These are phyloP conservation scores for Mucor mucedo DNA, from an alignment of 371 early-diverging fungal genomes.

Conservation along the genomic window DNA sequence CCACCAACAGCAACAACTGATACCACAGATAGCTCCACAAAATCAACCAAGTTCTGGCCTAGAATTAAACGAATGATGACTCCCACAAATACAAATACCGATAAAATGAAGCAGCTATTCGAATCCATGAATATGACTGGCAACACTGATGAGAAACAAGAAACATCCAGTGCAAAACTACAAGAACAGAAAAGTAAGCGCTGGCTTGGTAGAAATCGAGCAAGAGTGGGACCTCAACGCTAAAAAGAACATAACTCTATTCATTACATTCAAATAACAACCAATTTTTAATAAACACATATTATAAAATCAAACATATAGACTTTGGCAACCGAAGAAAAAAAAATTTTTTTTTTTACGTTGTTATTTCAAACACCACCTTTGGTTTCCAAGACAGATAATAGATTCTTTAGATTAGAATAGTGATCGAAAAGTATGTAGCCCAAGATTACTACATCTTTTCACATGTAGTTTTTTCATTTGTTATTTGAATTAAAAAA, in stretches of 20 bases:
- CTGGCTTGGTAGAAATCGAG: constrained; percentile 33
- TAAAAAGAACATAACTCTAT: constrained; percentile 10
- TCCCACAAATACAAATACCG: constrained; percentile 10
- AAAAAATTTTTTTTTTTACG: too few species aligned
- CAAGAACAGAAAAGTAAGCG: constrained; percentile 17
- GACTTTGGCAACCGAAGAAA: not conserved
- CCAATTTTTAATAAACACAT: constrained; percentile 8
- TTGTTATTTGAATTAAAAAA: constrained; percentile 8
- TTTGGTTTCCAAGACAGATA: not conserved
- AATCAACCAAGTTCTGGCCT: constrained; percentile 35
- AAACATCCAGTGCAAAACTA: not conserved
- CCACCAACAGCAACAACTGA: not conserved
- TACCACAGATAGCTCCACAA: not conserved
- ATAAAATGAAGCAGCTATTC: constrained; percentile 13
- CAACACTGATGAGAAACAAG: constrained; percentile 3
- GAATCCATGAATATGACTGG: constrained; percentile 16
- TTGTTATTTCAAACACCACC: not conserved
- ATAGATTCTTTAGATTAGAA: too few species aligned
- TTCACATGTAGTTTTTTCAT: constrained; percentile 2
- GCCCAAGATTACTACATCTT: not conserved
- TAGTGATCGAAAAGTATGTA: too few species aligned
- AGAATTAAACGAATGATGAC: constrained; percentile 36
- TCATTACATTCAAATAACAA: constrained; percentile 18
- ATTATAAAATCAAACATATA: not conserved
- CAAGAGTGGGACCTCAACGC: constrained; percentile 31